phyloP scores from a whole-genome alignment of 805 yeast genomes.

The Kluyveromyces siamensis region DNA sequence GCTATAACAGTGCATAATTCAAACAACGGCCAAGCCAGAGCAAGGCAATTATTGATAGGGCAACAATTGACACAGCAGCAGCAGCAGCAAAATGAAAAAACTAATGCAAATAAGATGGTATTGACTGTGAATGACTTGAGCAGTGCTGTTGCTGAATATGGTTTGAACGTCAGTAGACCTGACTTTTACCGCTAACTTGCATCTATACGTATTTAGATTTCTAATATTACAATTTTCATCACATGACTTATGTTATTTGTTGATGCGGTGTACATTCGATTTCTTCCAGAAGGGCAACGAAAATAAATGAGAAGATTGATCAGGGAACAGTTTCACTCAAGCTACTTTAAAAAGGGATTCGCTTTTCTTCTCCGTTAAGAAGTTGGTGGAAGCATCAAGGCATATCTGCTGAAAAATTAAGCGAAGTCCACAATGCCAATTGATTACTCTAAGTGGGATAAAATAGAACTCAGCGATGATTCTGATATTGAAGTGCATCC shows the following conservation, averaged over 20 bases:
- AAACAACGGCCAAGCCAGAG: slow-evolving; percentile 77
- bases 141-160: slow-evolving; percentile 88
- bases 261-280: background rate
- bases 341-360: too few relatives aligned
- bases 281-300: background rate
- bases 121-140: slow-evolving; percentile 90
- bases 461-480: slow-evolving; percentile 90
- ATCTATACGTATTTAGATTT: background rate
- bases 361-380: too few relatives aligned
- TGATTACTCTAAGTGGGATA: slow-evolving; percentile 98
- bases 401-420: too few relatives aligned
- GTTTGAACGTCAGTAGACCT: slow-evolving; percentile 81
- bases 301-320: too few relatives aligned
- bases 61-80: slow-evolving; percentile 34
- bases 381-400: too few relatives aligned
- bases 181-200: slow-evolving; percentile 71
- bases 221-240: background rate
- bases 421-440: slow-evolving; percentile 47
- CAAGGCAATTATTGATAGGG: slow-evolving; percentile 66
- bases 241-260: background rate
- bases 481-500: slow-evolving; percentile 97
- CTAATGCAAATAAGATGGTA: slow-evolving; percentile 59
- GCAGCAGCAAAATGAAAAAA: slow-evolving; percentile 35
- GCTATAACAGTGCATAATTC: slow-evolving; percentile 78
- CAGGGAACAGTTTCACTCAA: too few relatives aligned